Base-by-base conservation (phyloP, 495 filamentous ascomycete genomes). In the Entonaema liquescens region DNA sequence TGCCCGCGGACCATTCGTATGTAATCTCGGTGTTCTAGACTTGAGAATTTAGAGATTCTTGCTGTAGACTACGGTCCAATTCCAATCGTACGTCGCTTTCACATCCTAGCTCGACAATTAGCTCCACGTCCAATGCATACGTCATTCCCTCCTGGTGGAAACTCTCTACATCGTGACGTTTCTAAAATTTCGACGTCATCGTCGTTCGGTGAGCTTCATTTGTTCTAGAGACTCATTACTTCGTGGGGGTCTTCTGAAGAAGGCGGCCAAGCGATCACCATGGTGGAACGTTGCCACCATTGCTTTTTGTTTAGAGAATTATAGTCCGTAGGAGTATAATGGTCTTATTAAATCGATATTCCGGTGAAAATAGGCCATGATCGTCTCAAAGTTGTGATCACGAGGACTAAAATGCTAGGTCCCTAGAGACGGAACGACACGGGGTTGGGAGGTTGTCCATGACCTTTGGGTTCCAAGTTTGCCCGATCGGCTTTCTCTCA, bases 161-260 rank as follows among this genome's bases (percentile, higher is more conserved):
- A 15, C 17, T 42, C 52, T 58, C 56, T 61, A 33, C 47, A 33
- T 42, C 13, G 62, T 59, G 42, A 54, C 56, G 35, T 40, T 62
- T 57, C 13, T 11, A 21, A 64, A 26, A 2, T 19, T 59, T 60
- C 50, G 53, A 59, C 60, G 65, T 72, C 61, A 68, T 63, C 55
- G 19, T 50, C 62, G 25, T 65, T 73, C 70, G 70, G 70, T 73
- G 70, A 73, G 49, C 52, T 62, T 65, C 26, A 6, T 40, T n/a
- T 35, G 15, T 59, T 66, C 38, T 29, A 36, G 42, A 33, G 17
- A 29, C 59, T 58, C 52, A 25, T 65, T 38, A 40, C 53, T 58
- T 53, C 33, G 65, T 65, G 63, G 65, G 65, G 65, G 70, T 60
- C 35, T 35, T 26, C 9, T 55, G 40, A 44, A 53, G 55, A 67